phyloP scores from a whole-genome alignment of 306 rosid genomes.

The Senna siamea region DNA sequence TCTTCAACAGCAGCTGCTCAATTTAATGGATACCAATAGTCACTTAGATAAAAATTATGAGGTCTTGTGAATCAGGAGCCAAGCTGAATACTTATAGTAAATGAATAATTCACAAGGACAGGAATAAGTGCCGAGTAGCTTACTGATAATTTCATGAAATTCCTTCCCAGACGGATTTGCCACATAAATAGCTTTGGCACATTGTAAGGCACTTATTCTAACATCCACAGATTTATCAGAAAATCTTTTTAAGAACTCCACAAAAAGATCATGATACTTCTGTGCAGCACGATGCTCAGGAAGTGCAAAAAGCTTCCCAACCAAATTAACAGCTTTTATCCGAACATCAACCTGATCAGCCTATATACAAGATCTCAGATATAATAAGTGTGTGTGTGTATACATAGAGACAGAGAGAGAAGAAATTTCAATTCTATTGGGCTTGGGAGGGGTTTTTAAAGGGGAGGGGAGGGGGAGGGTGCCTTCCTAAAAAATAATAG shows the following conservation, averaged over 20 bases:
- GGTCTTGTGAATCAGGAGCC: conserved; percentile 34
- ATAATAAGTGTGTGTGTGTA: background rate
- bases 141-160: conserved; percentile 72
- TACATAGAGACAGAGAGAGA: background rate
- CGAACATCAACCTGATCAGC: conserved; percentile 95
- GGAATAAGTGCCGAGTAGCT: conserved; percentile 45
- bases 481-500: background rate
- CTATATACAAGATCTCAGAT: conserved; percentile 48
- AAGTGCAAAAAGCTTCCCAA: conserved; percentile 80
- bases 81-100: conserved; percentile 11
- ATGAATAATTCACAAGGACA: conserved; percentile 13
- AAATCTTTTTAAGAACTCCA: conserved; percentile 83
- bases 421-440: conserved; percentile 10
- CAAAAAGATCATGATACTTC: conserved; percentile 68
- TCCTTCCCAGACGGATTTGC: conserved; percentile 61
- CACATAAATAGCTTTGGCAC: conserved; percentile 67
- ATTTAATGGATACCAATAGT: conserved; percentile 39
- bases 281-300: conserved; percentile 64
- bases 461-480: background rate
- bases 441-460: too few species aligned
- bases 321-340: conserved; percentile 87
- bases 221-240: conserved; percentile 90
- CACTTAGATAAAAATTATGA: conserved; percentile 31
- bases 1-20: conserved; percentile 80
- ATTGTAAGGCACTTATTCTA: conserved; percentile 77